These are phyloP conservation scores for Xylariaceae sp. DNA, from an alignment of 2,329 filamentous ascomycete genomes.

Conservation along the genomic window DNA sequence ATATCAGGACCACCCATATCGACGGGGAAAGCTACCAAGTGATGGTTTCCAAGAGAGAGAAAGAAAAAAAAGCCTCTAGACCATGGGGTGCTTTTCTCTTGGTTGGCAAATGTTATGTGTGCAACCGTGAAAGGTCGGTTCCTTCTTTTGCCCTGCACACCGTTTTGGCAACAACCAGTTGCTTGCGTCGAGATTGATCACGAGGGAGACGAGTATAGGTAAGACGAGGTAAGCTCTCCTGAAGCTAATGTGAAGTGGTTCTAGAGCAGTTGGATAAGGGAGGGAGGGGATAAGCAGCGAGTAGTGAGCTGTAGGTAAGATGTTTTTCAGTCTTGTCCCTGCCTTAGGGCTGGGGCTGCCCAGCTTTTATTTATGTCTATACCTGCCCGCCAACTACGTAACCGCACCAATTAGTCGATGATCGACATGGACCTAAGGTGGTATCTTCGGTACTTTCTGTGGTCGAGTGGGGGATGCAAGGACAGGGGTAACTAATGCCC, in stretches of 20 bases:
- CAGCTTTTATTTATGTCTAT: constrained; percentile 5
- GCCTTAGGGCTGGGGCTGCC: constrained; percentile 8
- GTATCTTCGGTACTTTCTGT: not conserved
- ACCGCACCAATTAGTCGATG: not conserved
- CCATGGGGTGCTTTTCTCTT: constrained; percentile 15
- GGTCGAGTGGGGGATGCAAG: not conserved
- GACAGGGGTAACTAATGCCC: not conserved
- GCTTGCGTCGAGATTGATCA: constrained; percentile 1
- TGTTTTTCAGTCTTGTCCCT: not conserved
- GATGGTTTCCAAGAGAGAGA: not conserved
- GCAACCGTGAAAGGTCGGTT: not conserved
- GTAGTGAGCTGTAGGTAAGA: not conserved
- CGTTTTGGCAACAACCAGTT: constrained; percentile 12
- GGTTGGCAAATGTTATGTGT: not conserved
- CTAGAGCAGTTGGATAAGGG: not conserved
- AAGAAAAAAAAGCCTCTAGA: constrained; percentile 18
- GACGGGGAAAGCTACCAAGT: not conserved
- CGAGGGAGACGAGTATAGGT: not conserved
- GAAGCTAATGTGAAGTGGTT: too few species aligned
- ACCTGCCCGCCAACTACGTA: not conserved
- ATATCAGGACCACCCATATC: constrained; percentile 30
- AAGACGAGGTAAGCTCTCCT: too few species aligned
- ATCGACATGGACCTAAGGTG: not conserved
- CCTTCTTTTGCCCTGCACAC: constrained; percentile 19
- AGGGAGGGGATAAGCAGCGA: not conserved